phyloP scores from a whole-genome alignment of 2,329 filamentous ascomycete genomes.

The Nannizziopsis arthrosporioides region DNA sequence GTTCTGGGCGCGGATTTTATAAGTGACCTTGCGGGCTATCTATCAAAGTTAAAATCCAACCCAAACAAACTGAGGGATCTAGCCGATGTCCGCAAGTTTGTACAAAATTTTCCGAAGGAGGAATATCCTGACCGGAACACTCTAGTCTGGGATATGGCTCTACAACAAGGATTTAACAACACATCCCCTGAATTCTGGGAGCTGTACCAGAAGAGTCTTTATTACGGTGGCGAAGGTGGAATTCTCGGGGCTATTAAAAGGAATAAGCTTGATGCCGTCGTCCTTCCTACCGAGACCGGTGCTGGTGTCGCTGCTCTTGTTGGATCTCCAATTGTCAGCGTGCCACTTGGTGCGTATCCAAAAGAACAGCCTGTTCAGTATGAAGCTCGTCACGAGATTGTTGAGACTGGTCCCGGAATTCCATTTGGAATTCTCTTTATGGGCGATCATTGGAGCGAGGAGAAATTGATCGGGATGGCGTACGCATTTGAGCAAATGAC shows the following conservation, averaged over 20 bases:
- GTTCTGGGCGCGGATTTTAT: conserved; percentile 49
- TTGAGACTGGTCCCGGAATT: conserved; percentile 43
- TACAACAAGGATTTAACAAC: conserved; percentile 46
- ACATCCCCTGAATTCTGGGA: conserved; percentile 46
- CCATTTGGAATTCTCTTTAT: conserved; percentile 54
- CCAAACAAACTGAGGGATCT: conserved; percentile 45
- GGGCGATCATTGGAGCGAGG: conserved; percentile 50
- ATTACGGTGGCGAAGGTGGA: conserved; percentile 47
- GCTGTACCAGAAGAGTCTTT: conserved; percentile 43
- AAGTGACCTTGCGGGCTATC: conserved; percentile 44
- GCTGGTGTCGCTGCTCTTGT: conserved; percentile 43
- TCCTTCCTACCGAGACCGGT: conserved; percentile 45
- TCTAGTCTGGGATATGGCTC: conserved; percentile 42
- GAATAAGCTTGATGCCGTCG: conserved; percentile 49
- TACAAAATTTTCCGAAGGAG: conserved; percentile 42
- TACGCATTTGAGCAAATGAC: conserved; percentile 58
- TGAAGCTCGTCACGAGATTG: conserved; percentile 41
- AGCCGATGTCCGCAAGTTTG: conserved; percentile 44
- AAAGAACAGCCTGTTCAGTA: conserved; percentile 36
- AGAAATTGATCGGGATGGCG: conserved; percentile 50
- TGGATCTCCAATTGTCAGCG: conserved; percentile 50
- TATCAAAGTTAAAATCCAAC: conserved; percentile 46
- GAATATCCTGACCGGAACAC: conserved; percentile 53
- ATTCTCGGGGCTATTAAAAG: conserved; percentile 48
- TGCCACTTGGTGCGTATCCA: conserved; percentile 50